phyloP scores from a whole-genome alignment of 2,329 filamentous ascomycete species.

The Aspergillus fumigatus region DNA sequence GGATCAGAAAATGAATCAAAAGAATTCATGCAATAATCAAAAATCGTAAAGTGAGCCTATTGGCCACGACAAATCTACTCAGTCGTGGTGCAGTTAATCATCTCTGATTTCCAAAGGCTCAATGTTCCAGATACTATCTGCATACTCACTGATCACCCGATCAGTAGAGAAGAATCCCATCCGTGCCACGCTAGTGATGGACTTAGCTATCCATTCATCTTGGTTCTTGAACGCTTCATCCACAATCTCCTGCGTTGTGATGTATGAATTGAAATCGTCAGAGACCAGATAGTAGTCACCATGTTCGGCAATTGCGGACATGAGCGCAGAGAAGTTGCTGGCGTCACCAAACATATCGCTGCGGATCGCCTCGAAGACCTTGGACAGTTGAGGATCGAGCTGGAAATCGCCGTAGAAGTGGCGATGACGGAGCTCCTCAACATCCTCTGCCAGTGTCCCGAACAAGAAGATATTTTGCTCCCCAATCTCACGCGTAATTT shows the following conservation, averaged over 20 bases:
- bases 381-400: conserved; percentile 69
- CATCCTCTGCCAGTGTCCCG: conserved; percentile 90
- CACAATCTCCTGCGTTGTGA: conserved; percentile 84
- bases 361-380: conserved; percentile 81
- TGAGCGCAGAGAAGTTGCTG: conserved; percentile 72
- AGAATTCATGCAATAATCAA: background rate
- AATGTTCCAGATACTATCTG: conserved; percentile 94
- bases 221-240: conserved; percentile 90
- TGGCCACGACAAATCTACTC: background rate
- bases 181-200: conserved; percentile 77
- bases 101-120: conserved; percentile 64
- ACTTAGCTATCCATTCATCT: conserved; percentile 88
- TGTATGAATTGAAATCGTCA: conserved; percentile 94
- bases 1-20: background rate
- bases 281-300: conserved; percentile 97
- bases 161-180: conserved; percentile 99
- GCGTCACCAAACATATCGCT: conserved; percentile 75
- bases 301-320: conserved; percentile 82
- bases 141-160: conserved; percentile 94
- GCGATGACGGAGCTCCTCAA: conserved; percentile 87
- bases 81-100: conserved; percentile 3
- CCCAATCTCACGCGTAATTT: conserved; percentile 95
- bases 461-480: conserved; percentile 99
- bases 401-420: conserved; percentile 79
- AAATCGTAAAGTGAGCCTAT: background rate